phyloP scores from a whole-genome alignment of 1,139 yeast genomes.

The Geotrichum aggregatum region DNA sequence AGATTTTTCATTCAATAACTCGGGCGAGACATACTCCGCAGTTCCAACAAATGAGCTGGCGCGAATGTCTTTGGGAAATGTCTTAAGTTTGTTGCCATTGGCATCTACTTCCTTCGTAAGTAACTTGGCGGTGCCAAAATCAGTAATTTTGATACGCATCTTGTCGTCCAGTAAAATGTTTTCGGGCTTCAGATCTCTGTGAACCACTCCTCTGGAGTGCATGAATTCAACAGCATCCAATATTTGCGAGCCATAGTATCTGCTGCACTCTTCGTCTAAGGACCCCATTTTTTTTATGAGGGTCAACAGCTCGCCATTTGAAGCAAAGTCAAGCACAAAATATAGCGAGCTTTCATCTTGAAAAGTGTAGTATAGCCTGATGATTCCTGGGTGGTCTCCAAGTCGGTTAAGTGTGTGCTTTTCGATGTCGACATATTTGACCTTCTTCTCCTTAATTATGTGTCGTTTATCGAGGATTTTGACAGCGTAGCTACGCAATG shows the following conservation, averaged over 20 bases:
- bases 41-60: constrained; percentile 88
- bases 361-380: constrained; percentile 84
- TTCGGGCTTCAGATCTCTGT: constrained; percentile 94
- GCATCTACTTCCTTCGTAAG: constrained; percentile 49
- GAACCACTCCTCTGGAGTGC: constrained; percentile 81
- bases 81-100: constrained; percentile 23
- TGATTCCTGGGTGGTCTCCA: constrained; percentile 83
- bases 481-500: constrained; percentile 76
- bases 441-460: constrained; percentile 90
- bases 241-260: constrained; percentile 71
- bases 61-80: constrained; percentile 51
- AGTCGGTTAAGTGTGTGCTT: constrained; percentile 84
- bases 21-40: constrained; percentile 89
- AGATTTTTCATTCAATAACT: constrained; percentile 71
- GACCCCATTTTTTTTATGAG: constrained; percentile 71
- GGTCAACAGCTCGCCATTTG: constrained; percentile 84
- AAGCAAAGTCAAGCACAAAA: constrained; percentile 88
- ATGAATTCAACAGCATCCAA: constrained; percentile 82
- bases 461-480: constrained; percentile 90
- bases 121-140: constrained; percentile 94
- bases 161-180: constrained; percentile 71
- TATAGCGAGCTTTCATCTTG: constrained; percentile 86
- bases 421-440: constrained; percentile 93
- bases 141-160: constrained; percentile 86
- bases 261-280: constrained; percentile 70